Evolutionary conservation across 306 rosid species (phyloP).

Genomic region (Fragaria ananassa): DNA sequence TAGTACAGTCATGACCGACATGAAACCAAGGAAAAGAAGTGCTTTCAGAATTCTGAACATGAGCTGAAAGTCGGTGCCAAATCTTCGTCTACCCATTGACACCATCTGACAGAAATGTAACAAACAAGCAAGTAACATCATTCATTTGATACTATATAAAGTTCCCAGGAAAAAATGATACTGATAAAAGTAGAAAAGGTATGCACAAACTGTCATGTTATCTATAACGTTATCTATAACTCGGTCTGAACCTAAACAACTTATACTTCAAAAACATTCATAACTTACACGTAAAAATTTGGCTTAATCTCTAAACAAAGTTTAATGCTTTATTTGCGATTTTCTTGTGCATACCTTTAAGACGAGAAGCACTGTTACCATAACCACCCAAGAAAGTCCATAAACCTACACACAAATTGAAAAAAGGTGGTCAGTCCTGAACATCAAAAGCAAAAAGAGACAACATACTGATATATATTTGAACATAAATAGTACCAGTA

Average conservation of each 20-base stretch:
- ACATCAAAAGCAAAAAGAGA: conserved; percentile 20
- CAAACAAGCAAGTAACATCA: conserved; percentile 19
- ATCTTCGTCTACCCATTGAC: conserved; percentile 88
- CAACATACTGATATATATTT: conserved; percentile 10
- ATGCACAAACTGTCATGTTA: background rate
- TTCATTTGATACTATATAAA: background rate
- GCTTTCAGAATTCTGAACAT: conserved; percentile 91
- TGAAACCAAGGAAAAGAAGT: conserved; percentile 83
- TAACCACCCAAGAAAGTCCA: conserved; percentile 84
- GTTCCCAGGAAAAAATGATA: background rate
- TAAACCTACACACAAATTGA: conserved; percentile 47
- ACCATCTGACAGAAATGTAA: conserved; percentile 57
- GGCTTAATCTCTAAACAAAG: background rate
- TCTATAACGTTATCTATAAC: no score
- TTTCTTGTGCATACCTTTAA: conserved; percentile 60
- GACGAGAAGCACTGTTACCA: conserved; percentile 59
- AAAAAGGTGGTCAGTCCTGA: conserved; percentile 26
- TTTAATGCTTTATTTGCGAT: background rate
- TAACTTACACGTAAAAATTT: background rate
- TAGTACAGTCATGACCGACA: conserved; percentile 80
- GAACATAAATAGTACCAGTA: conserved; percentile 53
- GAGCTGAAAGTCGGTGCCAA: conserved; percentile 86
- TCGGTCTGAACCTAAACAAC: background rate
- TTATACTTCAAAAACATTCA: background rate
- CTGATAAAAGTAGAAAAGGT: background rate